Evolutionary conservation across 768 basidiomycete genomes (phyloP).

Genomic region (Tephrocybe sp.): DNA sequence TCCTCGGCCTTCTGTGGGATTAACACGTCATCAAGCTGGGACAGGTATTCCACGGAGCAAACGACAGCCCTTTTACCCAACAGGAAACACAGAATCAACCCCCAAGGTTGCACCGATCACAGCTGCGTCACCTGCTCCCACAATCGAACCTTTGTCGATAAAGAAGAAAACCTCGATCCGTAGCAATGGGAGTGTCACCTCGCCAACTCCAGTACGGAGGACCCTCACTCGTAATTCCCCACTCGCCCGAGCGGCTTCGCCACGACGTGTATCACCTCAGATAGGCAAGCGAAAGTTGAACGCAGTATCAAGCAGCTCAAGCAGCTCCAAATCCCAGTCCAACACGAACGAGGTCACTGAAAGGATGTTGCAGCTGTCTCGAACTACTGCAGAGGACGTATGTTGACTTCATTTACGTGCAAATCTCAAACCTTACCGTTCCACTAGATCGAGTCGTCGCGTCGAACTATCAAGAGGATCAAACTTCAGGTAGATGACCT

Average conservation of each 20-base stretch:
- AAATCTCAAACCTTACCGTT: constrained; percentile 1
- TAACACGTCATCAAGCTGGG: constrained; percentile 24
- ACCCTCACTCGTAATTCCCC: constrained; percentile 51
- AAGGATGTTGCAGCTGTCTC: constrained; percentile 44
- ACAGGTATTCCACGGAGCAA: constrained; percentile 69
- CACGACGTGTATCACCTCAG: constrained; percentile 56
- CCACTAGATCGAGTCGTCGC: constrained; percentile 67
- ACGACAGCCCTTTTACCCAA: constrained; percentile 62
- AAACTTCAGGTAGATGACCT: constrained; percentile 62
- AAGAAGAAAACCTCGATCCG: constrained; percentile 78
- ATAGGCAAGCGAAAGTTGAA: constrained; percentile 36
- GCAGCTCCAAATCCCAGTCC: constrained; percentile 20
- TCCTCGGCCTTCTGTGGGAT: constrained; percentile 19
- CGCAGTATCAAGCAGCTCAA: constrained; percentile 23
- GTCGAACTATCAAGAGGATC: constrained; percentile 71
- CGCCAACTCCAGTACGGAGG: constrained; percentile 38
- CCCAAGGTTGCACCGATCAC: constrained; percentile 41
- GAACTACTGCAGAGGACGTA: constrained; percentile 68
- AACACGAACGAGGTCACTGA: constrained; percentile 39
- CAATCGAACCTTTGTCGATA: constrained; percentile 77
- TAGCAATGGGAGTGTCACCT: constrained; percentile 33
- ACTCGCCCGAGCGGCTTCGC: constrained; percentile 43
- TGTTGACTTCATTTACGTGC: constrained; percentile 18
- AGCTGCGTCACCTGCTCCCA: constrained; percentile 33
- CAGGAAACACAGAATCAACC: constrained; percentile 49